A percentile compares a stretch with the other conserved stretches of the same genome.
Conservation (phyloP, 176 grass and related monocot species). For the Lolium rigidum region DNA sequence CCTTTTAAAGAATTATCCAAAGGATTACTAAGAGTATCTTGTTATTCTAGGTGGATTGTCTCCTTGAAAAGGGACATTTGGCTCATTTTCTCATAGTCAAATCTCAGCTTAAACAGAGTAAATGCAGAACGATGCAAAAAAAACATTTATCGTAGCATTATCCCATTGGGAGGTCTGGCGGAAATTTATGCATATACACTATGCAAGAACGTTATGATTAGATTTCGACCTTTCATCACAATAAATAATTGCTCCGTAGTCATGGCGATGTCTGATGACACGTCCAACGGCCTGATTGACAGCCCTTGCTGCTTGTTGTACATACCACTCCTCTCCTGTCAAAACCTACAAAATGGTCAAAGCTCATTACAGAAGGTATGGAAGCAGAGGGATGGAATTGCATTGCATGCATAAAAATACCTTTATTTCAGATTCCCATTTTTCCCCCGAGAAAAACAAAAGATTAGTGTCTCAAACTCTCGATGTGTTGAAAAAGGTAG, state of each 20-base stretch:
- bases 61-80: slow-evolving; percentile 1
- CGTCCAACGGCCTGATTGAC: slow-evolving; percentile 97
- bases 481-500: background rate
- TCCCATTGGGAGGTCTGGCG: slow-evolving; percentile 29
- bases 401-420: slow-evolving; percentile 24
- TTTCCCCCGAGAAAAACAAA: background rate
- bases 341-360: slow-evolving; percentile 64
- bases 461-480: background rate
- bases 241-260: slow-evolving; percentile 98
- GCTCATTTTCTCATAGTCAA: background rate
- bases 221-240: slow-evolving; percentile 88
- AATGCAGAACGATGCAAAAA: background rate
- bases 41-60: background rate
- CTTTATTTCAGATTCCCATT: slow-evolving; percentile 3
- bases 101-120: background rate
- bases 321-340: slow-evolving; percentile 91
- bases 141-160: slow-evolving; percentile 34
- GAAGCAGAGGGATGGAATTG: slow-evolving; percentile 24
- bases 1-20: background rate
- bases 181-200: slow-evolving; percentile 37
- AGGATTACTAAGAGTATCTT: background rate
- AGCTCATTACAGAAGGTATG: slow-evolving; percentile 17
- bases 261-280: slow-evolving; percentile 91
- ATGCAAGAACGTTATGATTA: slow-evolving; percentile 28
- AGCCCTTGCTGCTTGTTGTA: slow-evolving; percentile 94